phyloP scores from a whole-genome alignment of 495 filamentous ascomycete genomes.

The Neurospora discreta region DNA sequence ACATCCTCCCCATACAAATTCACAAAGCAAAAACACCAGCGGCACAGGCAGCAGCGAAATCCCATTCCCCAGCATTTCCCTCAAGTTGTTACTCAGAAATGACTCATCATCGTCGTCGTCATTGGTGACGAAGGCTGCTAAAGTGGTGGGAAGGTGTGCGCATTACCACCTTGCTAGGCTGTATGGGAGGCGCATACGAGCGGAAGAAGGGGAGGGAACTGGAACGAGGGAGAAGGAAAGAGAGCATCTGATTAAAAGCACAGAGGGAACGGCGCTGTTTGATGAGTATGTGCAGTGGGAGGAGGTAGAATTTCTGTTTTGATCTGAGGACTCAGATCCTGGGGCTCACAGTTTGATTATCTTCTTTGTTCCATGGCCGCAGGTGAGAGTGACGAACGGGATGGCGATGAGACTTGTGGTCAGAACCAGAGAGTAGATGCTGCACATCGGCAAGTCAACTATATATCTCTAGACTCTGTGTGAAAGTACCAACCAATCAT shows the following conservation, averaged over 20 bases:
- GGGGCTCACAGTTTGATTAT: no score
- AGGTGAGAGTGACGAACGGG: not conserved
- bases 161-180: conserved; percentile 8
- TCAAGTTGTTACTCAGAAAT: not conserved
- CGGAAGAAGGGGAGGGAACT: not conserved
- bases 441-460: not conserved
- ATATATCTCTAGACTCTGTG: not conserved
- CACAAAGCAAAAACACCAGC: not conserved
- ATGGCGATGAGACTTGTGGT: not conserved
- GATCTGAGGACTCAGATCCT: not conserved
- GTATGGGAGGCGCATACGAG: not conserved
- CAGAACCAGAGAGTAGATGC: no score
- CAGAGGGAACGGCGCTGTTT: conserved; percentile 6
- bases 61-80: not conserved
- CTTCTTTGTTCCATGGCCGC: not conserved
- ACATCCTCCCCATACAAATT: not conserved
- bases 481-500: not conserved
- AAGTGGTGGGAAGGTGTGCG: conserved; percentile 8
- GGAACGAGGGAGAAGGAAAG: not conserved
- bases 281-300: conserved; percentile 11
- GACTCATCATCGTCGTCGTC: not conserved
- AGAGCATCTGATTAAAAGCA: conserved; percentile 1
- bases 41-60: not conserved
- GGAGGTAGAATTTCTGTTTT: conserved; percentile 14
- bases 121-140: not conserved